phyloP scores from a whole-genome alignment of 2,329 filamentous ascomycete genomes.

The Tothia fuscella region DNA sequence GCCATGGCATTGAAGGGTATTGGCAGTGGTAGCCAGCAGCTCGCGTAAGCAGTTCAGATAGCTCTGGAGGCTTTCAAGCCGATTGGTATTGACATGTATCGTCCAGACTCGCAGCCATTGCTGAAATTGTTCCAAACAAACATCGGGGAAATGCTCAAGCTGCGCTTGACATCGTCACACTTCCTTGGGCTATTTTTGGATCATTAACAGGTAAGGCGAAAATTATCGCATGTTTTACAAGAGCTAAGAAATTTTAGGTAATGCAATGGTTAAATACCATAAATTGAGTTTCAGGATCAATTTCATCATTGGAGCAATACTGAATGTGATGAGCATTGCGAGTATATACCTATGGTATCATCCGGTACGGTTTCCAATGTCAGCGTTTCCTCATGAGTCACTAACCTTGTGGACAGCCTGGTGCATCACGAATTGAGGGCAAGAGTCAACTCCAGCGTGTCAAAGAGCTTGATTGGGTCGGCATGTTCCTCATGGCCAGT shows the following conservation, averaged over 20 bases:
- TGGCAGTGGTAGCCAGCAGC: conserved; percentile 9
- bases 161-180: conserved; percentile 8
- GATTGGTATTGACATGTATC: not conserved
- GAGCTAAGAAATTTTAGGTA: too few species aligned
- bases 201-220: conserved; percentile 9
- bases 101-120: conserved; percentile 5
- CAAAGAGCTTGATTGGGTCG: conserved; percentile 8
- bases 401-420: too few species aligned
- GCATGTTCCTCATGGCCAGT: conserved; percentile 6
- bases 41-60: conserved; percentile 7
- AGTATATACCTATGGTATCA: conserved; percentile 8
- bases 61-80: too few species aligned
- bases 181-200: conserved; percentile 11
- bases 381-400: not conserved
- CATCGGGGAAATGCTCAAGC: conserved; percentile 10
- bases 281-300: conserved; percentile 10
- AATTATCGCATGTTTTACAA: conserved; percentile 13
- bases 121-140: conserved; percentile 10
- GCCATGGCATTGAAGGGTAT: conserved; percentile 7
- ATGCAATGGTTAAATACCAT: too few species aligned
- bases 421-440: not conserved
- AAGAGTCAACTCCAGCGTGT: conserved; percentile 1
- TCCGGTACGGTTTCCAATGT: not conserved
- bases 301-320: conserved; percentile 7
- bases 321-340: conserved; percentile 3